phyloP scores from a whole-genome alignment of 2,329 filamentous ascomycete genomes.

The Cyphellophora attinorum region DNA sequence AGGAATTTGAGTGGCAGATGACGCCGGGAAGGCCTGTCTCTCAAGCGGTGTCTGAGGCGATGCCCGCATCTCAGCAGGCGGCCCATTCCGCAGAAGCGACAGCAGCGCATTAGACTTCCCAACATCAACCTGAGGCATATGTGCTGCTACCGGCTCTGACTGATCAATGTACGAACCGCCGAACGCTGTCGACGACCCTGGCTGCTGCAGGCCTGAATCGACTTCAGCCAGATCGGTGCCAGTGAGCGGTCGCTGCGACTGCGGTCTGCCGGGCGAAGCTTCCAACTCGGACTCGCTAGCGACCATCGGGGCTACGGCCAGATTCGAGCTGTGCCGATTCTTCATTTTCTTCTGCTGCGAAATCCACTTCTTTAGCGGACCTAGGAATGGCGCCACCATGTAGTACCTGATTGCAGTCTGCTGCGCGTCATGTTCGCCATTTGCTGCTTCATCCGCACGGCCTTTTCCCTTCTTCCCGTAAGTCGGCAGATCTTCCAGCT shows the following conservation, averaged over 20 bases:
- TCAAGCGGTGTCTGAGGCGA: slow-evolving; percentile 46
- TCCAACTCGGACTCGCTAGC: slow-evolving; percentile 14
- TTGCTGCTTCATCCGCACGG: slow-evolving; percentile 43
- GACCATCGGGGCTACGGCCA: slow-evolving; percentile 13
- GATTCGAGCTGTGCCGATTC: slow-evolving; percentile 48
- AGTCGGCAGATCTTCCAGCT: slow-evolving; percentile 75
- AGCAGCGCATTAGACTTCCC: slow-evolving; percentile 44
- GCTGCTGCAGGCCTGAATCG: no score
- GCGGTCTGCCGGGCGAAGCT: slow-evolving; percentile 1
- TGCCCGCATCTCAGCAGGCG: slow-evolving; percentile 21
- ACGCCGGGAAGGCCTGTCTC: no score
- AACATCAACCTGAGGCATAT: slow-evolving; percentile 22
- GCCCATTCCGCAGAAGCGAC: slow-evolving; percentile 41
- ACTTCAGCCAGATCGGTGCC: slow-evolving; percentile 32
- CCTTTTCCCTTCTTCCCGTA: slow-evolving; percentile 65
- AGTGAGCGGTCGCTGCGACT: slow-evolving; percentile 6
- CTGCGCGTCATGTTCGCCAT: slow-evolving; percentile 35
- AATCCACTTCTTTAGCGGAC: slow-evolving; percentile 82
- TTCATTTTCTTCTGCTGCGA: slow-evolving; percentile 71
- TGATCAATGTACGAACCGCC: no score
- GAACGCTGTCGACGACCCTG: no score
- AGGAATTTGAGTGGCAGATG: no score
- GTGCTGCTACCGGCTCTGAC: no score
- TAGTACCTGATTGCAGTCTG: slow-evolving; percentile 81
- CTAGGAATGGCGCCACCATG: slow-evolving; percentile 92